These are phyloP conservation scores for Spatholobus suberectus DNA, from an alignment of 306 rosid genomes.

Conservation along the genomic window DNA sequence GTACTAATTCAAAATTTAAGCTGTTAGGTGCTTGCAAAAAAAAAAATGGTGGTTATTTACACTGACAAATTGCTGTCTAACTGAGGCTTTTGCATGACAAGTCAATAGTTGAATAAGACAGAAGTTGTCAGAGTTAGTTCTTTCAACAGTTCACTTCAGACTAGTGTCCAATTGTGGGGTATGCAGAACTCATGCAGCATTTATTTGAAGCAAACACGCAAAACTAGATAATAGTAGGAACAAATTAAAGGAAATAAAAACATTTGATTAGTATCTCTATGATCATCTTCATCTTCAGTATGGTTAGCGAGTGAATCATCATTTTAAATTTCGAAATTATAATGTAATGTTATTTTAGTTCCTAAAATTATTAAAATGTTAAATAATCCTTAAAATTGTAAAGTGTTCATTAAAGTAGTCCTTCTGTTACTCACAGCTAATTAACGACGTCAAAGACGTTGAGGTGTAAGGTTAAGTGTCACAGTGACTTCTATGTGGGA, in stretches of 20 bases:
- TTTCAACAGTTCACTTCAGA: constrained; percentile 2
- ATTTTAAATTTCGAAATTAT: neutral
- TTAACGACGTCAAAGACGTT: neutral
- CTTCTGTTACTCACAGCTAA: neutral
- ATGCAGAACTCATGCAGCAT: neutral
- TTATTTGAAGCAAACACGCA: constrained; percentile 4
- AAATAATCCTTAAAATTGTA: neutral
- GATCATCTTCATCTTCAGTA: neutral
- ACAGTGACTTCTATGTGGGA: too few relatives aligned
- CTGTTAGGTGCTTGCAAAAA: constrained; percentile 4
- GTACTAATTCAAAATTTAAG: neutral
- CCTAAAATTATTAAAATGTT: neutral
- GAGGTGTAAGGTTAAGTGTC: too few relatives aligned
- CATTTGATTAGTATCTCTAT: neutral
- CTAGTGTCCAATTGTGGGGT: constrained; percentile 15
- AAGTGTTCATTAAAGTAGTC: neutral
- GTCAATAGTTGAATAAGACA: constrained; percentile 3
- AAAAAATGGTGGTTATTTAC: constrained; percentile 5
- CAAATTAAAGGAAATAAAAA: neutral
- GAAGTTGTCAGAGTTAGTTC: constrained; percentile 17
- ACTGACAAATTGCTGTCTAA: neutral
- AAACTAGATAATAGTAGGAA: neutral
- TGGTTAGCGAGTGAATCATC: neutral
- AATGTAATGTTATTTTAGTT: neutral
- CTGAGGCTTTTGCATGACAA: constrained; percentile 29